Evolutionary conservation across 495 filamentous ascomycete species (phyloP).

Genomic region (Staphylotrichum longicolle): DNA sequence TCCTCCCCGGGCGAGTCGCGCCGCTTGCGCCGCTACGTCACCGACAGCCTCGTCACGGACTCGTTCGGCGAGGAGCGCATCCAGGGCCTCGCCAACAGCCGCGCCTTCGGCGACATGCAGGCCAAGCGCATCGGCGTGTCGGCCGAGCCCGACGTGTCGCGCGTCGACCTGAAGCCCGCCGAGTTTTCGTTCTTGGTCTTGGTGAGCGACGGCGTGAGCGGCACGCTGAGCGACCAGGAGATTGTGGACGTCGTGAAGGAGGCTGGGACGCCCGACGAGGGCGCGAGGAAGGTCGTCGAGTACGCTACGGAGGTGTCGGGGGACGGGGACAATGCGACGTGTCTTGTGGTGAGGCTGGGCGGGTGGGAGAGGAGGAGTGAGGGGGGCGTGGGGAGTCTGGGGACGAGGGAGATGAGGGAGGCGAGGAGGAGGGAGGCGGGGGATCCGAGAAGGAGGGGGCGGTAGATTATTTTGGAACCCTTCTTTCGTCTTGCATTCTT

Average conservation of each 20-base stretch:
- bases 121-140: slow-evolving; percentile 90
- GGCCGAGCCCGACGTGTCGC: slow-evolving; percentile 83
- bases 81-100: slow-evolving; percentile 87
- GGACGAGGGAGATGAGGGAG: slow-evolving; percentile 85
- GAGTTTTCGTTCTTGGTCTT: slow-evolving; percentile 88
- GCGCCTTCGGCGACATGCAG: slow-evolving; percentile 86
- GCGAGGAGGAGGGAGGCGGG: slow-evolving; percentile 79
- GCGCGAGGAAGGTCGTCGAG: slow-evolving; percentile 69
- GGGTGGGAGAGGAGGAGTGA: slow-evolving; percentile 92
- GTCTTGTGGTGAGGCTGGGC: slow-evolving; percentile 82
- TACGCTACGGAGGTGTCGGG: slow-evolving; percentile 82
- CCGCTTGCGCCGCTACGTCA: slow-evolving; percentile 74
- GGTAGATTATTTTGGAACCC: no score
- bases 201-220: slow-evolving; percentile 82
- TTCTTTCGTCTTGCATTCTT: no score
- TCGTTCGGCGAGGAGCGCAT: slow-evolving; percentile 97
- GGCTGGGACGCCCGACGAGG: slow-evolving; percentile 83
- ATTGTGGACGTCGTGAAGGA: slow-evolving; percentile 95
- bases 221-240: slow-evolving; percentile 82
- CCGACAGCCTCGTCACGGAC: slow-evolving; percentile 78
- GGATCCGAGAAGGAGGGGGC: slow-evolving; percentile 71
- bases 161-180: slow-evolving; percentile 69
- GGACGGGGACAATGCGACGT: slow-evolving; percentile 94
- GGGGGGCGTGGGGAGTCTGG: slow-evolving; percentile 83
- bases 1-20: slow-evolving; percentile 78